These are phyloP conservation scores for Ophiostoma himal-ulmi DNA, from an alignment of 2,329 filamentous ascomycete species.

Conservation along the genomic window DNA sequence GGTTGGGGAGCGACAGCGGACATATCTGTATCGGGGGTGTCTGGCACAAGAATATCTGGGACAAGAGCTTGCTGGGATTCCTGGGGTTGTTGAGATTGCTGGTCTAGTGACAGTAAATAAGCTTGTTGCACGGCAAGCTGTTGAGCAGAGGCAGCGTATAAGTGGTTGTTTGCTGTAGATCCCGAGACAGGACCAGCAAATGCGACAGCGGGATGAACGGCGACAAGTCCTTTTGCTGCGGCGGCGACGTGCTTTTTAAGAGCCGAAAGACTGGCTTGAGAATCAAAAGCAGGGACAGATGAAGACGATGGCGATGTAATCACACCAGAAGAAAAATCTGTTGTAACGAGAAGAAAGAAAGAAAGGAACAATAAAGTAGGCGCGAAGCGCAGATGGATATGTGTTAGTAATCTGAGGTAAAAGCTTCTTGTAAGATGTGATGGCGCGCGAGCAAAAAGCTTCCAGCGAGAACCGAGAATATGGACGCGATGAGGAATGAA, in stretches of 20 bases:
- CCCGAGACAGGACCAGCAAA: not conserved
- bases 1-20: slow-evolving; percentile 11
- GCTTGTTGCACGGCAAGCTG: not conserved
- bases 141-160: slow-evolving; percentile 18
- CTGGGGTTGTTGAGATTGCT: not conserved
- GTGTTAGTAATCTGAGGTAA: slow-evolving; percentile 16
- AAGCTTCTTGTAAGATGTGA: not conserved
- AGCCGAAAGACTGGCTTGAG: slow-evolving; percentile 22
- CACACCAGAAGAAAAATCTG: not conserved
- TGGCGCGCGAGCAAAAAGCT: not conserved
- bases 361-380: not conserved
- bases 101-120: not conserved
- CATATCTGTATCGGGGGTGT: slow-evolving; percentile 14
- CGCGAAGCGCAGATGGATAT: not conserved
- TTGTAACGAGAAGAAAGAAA: not conserved
- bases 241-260: slow-evolving; percentile 24
- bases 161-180: not conserved
- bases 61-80: not conserved
- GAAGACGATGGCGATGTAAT: not conserved
- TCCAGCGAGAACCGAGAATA: not conserved
- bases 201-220: not conserved
- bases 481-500: not conserved
- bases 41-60: not conserved
- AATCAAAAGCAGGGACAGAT: slow-evolving; percentile 15
- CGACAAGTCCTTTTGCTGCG: slow-evolving; percentile 10